These are phyloP conservation scores for Encephalitozoon romaleae DNA, from an alignment of 371 early-diverging fungal genomes.

Conservation along the genomic window DNA sequence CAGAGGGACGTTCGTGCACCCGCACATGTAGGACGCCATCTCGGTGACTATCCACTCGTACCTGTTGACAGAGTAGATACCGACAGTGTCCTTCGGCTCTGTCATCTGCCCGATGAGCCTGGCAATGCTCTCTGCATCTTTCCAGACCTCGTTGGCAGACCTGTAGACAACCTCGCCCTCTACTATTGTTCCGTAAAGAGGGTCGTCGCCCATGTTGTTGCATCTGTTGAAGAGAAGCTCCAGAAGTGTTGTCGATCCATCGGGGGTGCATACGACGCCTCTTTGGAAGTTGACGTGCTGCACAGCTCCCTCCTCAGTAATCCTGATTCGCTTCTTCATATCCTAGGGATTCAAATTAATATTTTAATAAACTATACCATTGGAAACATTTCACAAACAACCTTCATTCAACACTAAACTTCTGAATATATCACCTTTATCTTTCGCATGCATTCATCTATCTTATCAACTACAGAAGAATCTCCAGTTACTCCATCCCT, in stretches of 20 bases:
- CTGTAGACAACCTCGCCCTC: constrained; percentile 43
- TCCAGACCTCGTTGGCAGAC: constrained; percentile 34
- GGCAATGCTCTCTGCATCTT: constrained; percentile 35
- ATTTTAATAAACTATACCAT: background rate
- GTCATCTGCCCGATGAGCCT: constrained; percentile 28
- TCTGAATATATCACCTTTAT: background rate
- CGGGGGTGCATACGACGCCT: constrained; percentile 2
- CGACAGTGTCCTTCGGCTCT: constrained; percentile 55
- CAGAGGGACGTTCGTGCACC: constrained; percentile 66
- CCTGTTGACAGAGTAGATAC: constrained; percentile 74
- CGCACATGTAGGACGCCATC: constrained; percentile 53
- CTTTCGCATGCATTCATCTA: background rate
- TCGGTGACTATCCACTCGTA: constrained; percentile 81
- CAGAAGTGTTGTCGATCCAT: constrained; percentile 48
- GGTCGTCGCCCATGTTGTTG: background rate
- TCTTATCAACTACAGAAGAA: background rate
- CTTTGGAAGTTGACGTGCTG: constrained; percentile 17
- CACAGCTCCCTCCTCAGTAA: background rate
- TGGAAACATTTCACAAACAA: no score
- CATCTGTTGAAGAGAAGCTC: constrained; percentile 35
- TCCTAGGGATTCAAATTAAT: background rate
- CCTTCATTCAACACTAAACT: background rate
- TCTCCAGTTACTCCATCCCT: background rate
- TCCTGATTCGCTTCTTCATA: background rate
- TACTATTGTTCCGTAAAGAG: constrained; percentile 55